phyloP scores from a whole-genome alignment of 139 green algal species.

The Ulvella scutata region DNA sequence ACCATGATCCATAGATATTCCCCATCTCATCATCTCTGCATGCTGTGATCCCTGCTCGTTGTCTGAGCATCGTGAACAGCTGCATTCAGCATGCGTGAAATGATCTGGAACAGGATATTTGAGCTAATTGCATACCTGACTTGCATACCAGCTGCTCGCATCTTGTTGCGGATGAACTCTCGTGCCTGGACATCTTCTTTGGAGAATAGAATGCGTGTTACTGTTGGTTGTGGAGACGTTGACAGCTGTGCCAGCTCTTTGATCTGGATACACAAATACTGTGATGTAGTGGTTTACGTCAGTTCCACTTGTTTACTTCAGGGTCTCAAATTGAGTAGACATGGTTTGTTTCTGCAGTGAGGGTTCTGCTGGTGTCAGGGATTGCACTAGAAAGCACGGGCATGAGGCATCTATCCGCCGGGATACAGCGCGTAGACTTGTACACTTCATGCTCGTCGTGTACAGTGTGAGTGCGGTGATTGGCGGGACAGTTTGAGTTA shows the following conservation, averaged over 20 bases:
- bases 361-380: too few species aligned
- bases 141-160: constrained; percentile 43
- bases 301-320: not conserved
- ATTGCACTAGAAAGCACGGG: not conserved
- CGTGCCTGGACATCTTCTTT: constrained; percentile 55
- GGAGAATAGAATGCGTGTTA: constrained; percentile 87
- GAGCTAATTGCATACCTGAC: constrained; percentile 12
- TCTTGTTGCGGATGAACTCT: constrained; percentile 66
- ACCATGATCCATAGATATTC: constrained; percentile 74
- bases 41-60: not conserved
- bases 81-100: not conserved
- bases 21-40: constrained; percentile 73
- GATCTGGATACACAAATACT: constrained; percentile 29
- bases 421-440: too few species aligned
- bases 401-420: not conserved
- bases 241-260: constrained; percentile 52
- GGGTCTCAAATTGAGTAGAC: not conserved
- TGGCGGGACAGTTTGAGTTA: too few species aligned
- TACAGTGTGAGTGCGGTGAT: too few species aligned
- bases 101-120: not conserved
- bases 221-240: constrained; percentile 66
- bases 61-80: not conserved
- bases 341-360: not conserved
- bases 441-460: too few species aligned
- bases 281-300: not conserved